A percentile compares a stretch with the other conserved stretches of the same genome.
Conservation (phyloP, 768 basidiomycete species). For the Xerocomellus amylosporus region DNA sequence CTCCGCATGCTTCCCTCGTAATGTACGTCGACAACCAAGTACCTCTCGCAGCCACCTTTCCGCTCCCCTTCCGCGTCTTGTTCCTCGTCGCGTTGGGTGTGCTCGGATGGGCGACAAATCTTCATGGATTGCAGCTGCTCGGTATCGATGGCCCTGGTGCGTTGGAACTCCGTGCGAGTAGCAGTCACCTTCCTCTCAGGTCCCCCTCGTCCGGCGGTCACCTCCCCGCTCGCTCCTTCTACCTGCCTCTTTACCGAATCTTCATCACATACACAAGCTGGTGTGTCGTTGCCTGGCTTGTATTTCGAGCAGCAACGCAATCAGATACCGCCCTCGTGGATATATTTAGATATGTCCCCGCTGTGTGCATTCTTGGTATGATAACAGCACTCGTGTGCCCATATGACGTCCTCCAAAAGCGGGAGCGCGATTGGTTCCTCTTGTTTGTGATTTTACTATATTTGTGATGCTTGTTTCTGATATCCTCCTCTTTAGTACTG, state of each 20-base stretch:
- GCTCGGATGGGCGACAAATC: constrained; percentile 88
- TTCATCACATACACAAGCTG: constrained; percentile 59
- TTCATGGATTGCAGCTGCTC: constrained; percentile 74
- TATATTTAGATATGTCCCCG: constrained; percentile 72
- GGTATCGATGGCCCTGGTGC: constrained; percentile 72
- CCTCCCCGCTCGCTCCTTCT: constrained; percentile 37
- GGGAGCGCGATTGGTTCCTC: constrained; percentile 74
- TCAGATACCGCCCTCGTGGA: constrained; percentile 65
- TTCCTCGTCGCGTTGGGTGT: constrained; percentile 76
- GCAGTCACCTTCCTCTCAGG: constrained; percentile 17
- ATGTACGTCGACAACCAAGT: constrained; percentile 42
- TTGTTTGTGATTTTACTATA: constrained; percentile 50
- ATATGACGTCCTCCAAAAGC: constrained; percentile 60
- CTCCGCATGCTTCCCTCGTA: neutral
- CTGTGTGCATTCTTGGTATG: constrained; percentile 58
- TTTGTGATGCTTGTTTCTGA: neutral
- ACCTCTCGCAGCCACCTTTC: constrained; percentile 59
- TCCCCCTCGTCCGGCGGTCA: constrained; percentile 23
- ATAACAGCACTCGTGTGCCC: constrained; percentile 63
- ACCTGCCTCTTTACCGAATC: constrained; percentile 64
- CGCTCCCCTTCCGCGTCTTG: constrained; percentile 90
- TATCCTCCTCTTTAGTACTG: constrained; percentile 45
- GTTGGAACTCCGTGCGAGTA: constrained; percentile 52
- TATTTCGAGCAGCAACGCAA: constrained; percentile 60
- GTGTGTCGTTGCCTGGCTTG: constrained; percentile 63